Conservation (phyloP, 208 protist species). For the Crithidia fasciculata region DNA sequence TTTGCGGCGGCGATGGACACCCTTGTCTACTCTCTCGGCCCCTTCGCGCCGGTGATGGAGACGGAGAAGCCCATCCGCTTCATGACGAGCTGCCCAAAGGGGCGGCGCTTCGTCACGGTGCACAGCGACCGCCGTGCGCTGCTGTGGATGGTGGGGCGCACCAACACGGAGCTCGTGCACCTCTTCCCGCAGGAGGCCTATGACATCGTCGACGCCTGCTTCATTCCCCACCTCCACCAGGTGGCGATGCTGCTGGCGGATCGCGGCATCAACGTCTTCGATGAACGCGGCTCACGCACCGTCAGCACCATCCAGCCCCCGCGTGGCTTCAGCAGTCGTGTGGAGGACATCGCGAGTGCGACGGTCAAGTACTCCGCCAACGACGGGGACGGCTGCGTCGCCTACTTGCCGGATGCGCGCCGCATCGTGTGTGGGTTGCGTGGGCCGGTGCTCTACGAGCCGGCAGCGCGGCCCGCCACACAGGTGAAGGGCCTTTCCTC, state of each 20-base stretch:
- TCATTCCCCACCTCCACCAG: constrained; percentile 52
- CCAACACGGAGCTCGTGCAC: constrained; percentile 63
- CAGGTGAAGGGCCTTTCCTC: background rate
- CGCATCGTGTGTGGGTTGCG: constrained; percentile 76
- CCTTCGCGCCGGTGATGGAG: constrained; percentile 28
- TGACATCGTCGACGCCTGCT: constrained; percentile 72
- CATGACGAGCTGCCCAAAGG: constrained; percentile 48
- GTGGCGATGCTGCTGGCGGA: constrained; percentile 71
- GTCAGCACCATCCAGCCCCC: constrained; percentile 57
- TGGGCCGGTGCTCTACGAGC: constrained; percentile 71
- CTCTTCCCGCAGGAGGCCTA: constrained; percentile 80
- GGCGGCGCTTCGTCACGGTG: constrained; percentile 68
- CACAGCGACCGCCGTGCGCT: constrained; percentile 79
- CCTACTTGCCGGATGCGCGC: constrained; percentile 49
- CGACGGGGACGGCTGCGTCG: constrained; percentile 73
- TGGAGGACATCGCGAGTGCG: constrained; percentile 66
- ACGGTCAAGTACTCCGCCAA: constrained; percentile 59
- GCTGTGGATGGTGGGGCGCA: constrained; percentile 76
- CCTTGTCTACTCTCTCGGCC: constrained; percentile 18
- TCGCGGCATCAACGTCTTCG: constrained; percentile 77
- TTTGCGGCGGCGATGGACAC: constrained; percentile 31
- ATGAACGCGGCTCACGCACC: constrained; percentile 64
- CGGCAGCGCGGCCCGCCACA: background rate
- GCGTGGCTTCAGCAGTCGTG: constrained; percentile 40
- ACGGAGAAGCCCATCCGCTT: constrained; percentile 50